Conservation (phyloP, 352 stramenopile species). For the Elongisporangium prolatum region DNA sequence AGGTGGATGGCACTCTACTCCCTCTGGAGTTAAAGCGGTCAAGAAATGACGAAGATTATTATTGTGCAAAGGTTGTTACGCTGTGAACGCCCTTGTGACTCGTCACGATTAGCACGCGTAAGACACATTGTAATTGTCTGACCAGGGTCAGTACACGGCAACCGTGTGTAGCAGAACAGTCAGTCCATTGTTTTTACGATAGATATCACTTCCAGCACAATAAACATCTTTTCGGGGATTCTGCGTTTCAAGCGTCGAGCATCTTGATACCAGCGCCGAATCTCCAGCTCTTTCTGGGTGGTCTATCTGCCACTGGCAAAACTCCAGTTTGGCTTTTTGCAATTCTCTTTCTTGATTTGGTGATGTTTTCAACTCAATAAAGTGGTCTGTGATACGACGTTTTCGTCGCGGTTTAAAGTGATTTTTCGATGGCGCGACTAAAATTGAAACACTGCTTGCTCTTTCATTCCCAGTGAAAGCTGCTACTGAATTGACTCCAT, state of each 20-base stretch:
- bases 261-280: too few relatives aligned
- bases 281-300: too few relatives aligned
- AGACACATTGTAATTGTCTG: conserved; percentile 17
- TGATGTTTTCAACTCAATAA: too few relatives aligned
- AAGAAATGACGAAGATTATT: conserved; percentile 24
- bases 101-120: conserved; percentile 19
- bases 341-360: too few relatives aligned
- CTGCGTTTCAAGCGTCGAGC: conserved; percentile 20
- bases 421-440: too few relatives aligned
- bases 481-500: too few relatives aligned
- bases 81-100: conserved; percentile 13
- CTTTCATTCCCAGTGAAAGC: too few relatives aligned
- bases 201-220: conserved; percentile 3
- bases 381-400: too few relatives aligned
- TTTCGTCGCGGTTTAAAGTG: too few relatives aligned
- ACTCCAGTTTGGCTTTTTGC: too few relatives aligned
- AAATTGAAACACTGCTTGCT: too few relatives aligned
- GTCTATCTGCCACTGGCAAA: too few relatives aligned
- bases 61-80: conserved; percentile 18
- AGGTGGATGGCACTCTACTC: conserved; percentile 19
- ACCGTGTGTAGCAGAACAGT: conserved; percentile 18
- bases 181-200: not conserved
- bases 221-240: conserved; percentile 24
- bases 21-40: conserved; percentile 14
- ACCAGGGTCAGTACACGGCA: conserved; percentile 23